Conservation (phyloP, 108 stramenopile species). For the Nannochloropsis salina region DNA sequence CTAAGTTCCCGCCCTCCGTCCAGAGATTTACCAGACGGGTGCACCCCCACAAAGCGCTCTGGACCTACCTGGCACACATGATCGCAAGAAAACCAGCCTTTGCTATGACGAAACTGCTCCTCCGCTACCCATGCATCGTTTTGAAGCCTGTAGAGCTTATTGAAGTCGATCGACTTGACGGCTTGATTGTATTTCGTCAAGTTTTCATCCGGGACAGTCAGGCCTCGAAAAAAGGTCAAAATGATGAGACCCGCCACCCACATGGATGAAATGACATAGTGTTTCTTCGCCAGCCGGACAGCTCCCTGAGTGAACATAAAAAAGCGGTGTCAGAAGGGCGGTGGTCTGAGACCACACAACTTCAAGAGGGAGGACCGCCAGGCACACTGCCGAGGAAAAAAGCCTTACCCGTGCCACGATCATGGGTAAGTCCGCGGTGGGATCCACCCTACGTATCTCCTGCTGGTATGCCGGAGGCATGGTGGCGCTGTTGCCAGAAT, state of each 20-base stretch:
- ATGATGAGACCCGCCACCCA: constrained; percentile 9
- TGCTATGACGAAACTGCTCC: neutral
- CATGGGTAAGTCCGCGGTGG: neutral
- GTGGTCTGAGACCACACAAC: neutral
- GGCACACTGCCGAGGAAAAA: too few species aligned
- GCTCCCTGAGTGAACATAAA: neutral
- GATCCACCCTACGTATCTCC: neutral
- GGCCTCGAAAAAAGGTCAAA: constrained; percentile 20
- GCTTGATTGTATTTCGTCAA: neutral
- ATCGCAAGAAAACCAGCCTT: constrained; percentile 16
- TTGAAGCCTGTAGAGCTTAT: neutral
- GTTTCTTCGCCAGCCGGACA: neutral
- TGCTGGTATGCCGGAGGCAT: neutral
- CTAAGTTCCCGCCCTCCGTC: too few species aligned
- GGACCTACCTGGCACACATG: neutral
- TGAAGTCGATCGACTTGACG: neutral
- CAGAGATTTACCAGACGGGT: too few species aligned
- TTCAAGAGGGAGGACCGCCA: too few species aligned
- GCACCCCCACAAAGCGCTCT: too few species aligned
- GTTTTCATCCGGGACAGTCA: neutral
- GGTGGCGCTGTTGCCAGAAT: neutral
- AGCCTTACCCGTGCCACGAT: neutral
- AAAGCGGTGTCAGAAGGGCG: neutral
- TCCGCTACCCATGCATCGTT: neutral
- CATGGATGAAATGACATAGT: neutral